Evolutionary conservation across 2,329 filamentous ascomycete species (phyloP), one percentile per base, ranked within the genome.

Genomic region (Elsinoe arachidis): DNA sequence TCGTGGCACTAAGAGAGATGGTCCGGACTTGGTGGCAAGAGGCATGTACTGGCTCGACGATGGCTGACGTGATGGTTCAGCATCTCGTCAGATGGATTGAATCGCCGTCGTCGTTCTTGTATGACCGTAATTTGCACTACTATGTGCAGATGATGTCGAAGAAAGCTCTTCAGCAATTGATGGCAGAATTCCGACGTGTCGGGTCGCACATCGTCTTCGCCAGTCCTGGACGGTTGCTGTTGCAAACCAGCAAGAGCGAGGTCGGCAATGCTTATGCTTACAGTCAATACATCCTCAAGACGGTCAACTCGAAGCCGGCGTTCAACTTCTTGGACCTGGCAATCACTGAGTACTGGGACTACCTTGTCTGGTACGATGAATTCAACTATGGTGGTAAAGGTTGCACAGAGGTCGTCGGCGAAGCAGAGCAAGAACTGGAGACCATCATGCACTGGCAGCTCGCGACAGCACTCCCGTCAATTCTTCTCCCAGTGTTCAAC

Each of bases 371-470:
- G 93, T 97, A 97, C 64, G 93, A 99, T 65, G 90, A 96, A 72
- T 96, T 92, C 78, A 99, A 99, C 76, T 97, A 97, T 66, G 95
- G 93, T 57, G 93, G 93, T 60, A 95, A 95, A 67, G 93, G 88
- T 3, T 96, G 90, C 63, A 83, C 86, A 52, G 83, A 93, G 65
- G 88, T 96, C 2, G 79, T 87, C 6, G 84, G 85, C 63, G 78
- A 78, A 9, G 89, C 92, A 64, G 83, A 87, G 44, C 90, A 96
- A 68, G 80, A 82, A 2, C 80, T 97, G 12, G 87, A 96, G 65
- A 93, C 88, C 10, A 84, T 99, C 66, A 97, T 99, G 91, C 88
- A 96, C 72, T 99, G 95, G 95, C 93, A 99, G 70, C 86, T 99
- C 68, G 87, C 85, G 46, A 91, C 89, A 1, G 96, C 96, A 70